A percentile compares a stretch with the other conserved stretches of the same genome.
These are phyloP conservation scores for Chionographis japonica DNA, from an alignment of 106 monocot genomes.

Conservation along the genomic window DNA sequence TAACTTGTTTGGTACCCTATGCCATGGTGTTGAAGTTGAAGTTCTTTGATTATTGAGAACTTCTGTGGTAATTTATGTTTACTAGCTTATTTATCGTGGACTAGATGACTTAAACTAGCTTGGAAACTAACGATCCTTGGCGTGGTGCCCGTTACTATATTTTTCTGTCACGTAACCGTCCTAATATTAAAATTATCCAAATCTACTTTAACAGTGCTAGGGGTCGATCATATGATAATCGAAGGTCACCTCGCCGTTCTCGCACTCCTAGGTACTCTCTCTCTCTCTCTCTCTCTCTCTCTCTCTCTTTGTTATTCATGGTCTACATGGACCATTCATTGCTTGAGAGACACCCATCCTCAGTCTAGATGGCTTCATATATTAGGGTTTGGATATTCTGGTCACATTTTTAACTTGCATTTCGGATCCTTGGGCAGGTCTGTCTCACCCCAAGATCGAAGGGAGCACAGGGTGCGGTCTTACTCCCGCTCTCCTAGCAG, in stretches of 20 bases:
- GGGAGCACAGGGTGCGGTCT: neutral
- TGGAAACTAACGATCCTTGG: too few species aligned
- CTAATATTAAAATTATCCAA: neutral
- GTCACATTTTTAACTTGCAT: too few species aligned
- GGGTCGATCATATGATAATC: constrained; percentile 20
- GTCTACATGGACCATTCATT: constrained; percentile 9
- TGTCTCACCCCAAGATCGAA: constrained; percentile 27
- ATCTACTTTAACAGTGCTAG: constrained; percentile 1
- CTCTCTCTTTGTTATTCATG: constrained; percentile 28
- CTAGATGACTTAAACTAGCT: too few species aligned
- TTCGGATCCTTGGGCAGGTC: constrained; percentile 22
- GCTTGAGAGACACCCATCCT: neutral
- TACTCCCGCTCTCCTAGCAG: neutral
- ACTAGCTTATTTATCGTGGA: too few species aligned
- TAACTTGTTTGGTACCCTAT: too few species aligned
- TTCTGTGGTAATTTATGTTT: too few species aligned
- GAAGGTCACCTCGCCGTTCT: constrained; percentile 22
- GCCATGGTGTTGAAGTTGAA: too few species aligned
- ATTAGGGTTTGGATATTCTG: too few species aligned
- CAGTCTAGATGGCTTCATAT: too few species aligned
- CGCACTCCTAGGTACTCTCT: constrained; percentile 31
- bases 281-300: constrained; percentile 24
- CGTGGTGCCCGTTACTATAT: too few species aligned
- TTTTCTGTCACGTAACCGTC: too few species aligned
- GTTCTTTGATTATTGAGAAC: too few species aligned